These are phyloP conservation scores for Malassezia obtusa DNA, from an alignment of 1,284 basidiomycete genomes.

Conservation along the genomic window DNA sequence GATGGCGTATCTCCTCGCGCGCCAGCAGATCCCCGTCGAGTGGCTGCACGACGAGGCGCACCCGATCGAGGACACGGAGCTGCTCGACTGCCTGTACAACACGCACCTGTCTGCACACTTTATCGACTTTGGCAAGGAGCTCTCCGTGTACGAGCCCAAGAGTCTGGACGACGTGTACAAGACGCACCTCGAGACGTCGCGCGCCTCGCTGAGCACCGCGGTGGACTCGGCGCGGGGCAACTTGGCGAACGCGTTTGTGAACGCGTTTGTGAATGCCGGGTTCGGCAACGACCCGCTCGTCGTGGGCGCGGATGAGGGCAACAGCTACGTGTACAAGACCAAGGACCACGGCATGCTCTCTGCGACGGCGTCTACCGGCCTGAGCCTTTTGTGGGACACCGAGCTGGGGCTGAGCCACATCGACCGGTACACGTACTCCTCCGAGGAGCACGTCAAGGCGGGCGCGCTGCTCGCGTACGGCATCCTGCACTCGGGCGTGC, in stretches of 20 bases:
- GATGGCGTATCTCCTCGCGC: slow-evolving; percentile 83
- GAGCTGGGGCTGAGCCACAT: slow-evolving; percentile 87
- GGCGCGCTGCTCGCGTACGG: slow-evolving; percentile 92
- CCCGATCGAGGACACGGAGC: slow-evolving; percentile 53
- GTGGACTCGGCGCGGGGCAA: slow-evolving; percentile 92
- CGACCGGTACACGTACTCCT: slow-evolving; percentile 94
- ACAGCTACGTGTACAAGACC: slow-evolving; percentile 99
- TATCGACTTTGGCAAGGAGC: slow-evolving; percentile 84
- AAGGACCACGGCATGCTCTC: slow-evolving; percentile 99
- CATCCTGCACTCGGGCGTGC: slow-evolving; percentile 77
- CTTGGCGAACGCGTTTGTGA: slow-evolving; percentile 92
- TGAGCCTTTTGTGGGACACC: slow-evolving; percentile 91
- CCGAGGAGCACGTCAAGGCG: slow-evolving; percentile 93
- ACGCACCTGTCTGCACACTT: slow-evolving; percentile 64
- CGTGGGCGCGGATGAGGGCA: slow-evolving; percentile 88
- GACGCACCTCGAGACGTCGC: slow-evolving; percentile 72
- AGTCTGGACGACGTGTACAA: slow-evolving; percentile 96
- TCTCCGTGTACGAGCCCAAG: slow-evolving; percentile 81
- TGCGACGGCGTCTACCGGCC: slow-evolving; percentile 83
- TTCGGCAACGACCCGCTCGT: slow-evolving; percentile 98
- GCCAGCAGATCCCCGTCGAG: slow-evolving; percentile 80
- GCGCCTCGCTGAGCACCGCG: slow-evolving; percentile 48
- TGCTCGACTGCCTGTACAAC: slow-evolving; percentile 62
- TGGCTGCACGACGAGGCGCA: slow-evolving; percentile 64
- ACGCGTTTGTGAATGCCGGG: slow-evolving; percentile 96